Conservation (phyloP, 768 basidiomycete species). For the Chalciporus chontae region DNA sequence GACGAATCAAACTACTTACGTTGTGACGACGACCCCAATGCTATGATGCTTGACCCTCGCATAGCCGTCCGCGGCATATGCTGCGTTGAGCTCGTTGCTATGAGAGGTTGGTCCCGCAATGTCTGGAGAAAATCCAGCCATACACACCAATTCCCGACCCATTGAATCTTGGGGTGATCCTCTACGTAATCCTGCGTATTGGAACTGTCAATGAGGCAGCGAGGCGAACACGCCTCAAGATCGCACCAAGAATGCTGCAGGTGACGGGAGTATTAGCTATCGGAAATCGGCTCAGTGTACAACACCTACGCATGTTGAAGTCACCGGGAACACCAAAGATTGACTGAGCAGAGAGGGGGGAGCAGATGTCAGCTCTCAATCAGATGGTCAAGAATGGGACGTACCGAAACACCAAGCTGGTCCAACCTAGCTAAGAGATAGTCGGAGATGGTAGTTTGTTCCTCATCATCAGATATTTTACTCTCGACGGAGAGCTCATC, state of each 20-base stretch:
- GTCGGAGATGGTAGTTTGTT: conserved; percentile 49
- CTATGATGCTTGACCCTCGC: conserved; percentile 77
- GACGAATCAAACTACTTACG: conserved; percentile 57
- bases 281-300: background rate
- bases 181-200: conserved; percentile 70
- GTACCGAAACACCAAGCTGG: conserved; percentile 62
- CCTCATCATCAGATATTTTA: conserved; percentile 27
- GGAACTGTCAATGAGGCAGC: background rate
- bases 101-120: background rate
- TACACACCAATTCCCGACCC: conserved; percentile 81
- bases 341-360: conserved; percentile 38
- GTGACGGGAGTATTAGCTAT: background rate
- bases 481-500: conserved; percentile 34
- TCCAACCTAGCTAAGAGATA: conserved; percentile 62
- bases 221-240: background rate
- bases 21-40: conserved; percentile 75
- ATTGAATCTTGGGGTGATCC: conserved; percentile 70
- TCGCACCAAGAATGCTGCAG: conserved; percentile 28
- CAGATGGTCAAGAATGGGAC: conserved; percentile 6
- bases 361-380: background rate
- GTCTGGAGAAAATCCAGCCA: background rate
- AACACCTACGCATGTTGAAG: conserved; percentile 61
- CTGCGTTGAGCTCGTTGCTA: conserved; percentile 82
- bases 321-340: conserved; percentile 89
- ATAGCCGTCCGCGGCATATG: conserved; percentile 93